Evolutionary conservation across 345 rosid genomes (phyloP), one percentile per base, ranked within the genome.

Genomic region (Carallia brachiata): DNA sequence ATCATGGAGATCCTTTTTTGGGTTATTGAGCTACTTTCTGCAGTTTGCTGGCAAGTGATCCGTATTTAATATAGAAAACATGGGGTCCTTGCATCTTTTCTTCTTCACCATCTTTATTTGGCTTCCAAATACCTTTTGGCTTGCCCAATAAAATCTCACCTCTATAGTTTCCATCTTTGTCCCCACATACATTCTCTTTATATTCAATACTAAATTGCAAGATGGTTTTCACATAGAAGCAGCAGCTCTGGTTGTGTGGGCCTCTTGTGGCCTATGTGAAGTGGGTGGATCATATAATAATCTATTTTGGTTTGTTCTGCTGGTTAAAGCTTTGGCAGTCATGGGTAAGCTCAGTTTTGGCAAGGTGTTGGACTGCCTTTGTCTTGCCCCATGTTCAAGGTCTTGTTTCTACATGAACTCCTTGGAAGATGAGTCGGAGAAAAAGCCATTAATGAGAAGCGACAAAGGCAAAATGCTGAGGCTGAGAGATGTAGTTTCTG

Each of bases 401-500:
- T 70, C 82, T 27, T 79, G 81, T 70, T 71, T 74, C 61, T 77
- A 79, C 40, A 44, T 61, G 27, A 75, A 57, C 55, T 18, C 66
- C 16, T 27, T 44, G 61, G 79, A 77, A 36, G 44, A 58, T 4
- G 82, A 73, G 59, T 52, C 68, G n/a, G 81, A 76, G 78, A 63
- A 52, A 34, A 79, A 63, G 60, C 72, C 88, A 40, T 71, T 90
- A 40, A 67, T 92, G 36, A 44, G 68, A 4, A 57, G 72, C 56
- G 81, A 84, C 52, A 79, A 80, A 40, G 63, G 77, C 18, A 75
- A 78, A 52, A 28, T 81, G 62, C 59, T 80, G 76, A 88, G 78
- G 72, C 67, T 89, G 72, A 93, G 84, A 77, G 97, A 93, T 74
- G 81, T 83, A 59, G 87, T 93, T 65, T 70, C 87, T 62, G 73